These are phyloP conservation scores for Eucalyptus tenuipes DNA, from an alignment of 345 rosid genomes.

Conservation along the genomic window DNA sequence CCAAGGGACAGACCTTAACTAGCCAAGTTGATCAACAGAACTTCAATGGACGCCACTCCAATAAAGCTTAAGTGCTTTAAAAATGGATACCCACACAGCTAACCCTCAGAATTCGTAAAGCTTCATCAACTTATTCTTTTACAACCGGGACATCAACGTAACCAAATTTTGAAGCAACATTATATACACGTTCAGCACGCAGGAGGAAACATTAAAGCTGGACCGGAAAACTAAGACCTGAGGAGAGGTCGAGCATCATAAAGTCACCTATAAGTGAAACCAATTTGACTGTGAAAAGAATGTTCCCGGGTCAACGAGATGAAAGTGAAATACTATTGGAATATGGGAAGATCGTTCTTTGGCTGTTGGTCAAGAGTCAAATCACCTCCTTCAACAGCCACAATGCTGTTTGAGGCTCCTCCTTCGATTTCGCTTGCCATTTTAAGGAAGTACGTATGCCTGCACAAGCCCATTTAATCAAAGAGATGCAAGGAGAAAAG, in stretches of 20 bases:
- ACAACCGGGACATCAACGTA: not conserved
- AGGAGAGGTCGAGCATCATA: not conserved
- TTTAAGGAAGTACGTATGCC: constrained; percentile 89
- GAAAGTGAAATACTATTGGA: constrained; percentile 2
- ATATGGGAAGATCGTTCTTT: constrained; percentile 72
- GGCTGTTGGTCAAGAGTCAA: constrained; percentile 15
- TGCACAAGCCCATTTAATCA: constrained; percentile 6
- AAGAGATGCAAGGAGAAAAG: not conserved
- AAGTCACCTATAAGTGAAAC: not conserved
- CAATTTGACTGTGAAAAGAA: not conserved
- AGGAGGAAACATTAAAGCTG: not conserved
- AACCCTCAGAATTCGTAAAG: not conserved
- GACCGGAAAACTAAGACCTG: not conserved
- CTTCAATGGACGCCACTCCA: not conserved
- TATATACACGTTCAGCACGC: not conserved
- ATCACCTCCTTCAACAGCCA: constrained; percentile 32
- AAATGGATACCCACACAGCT: not conserved
- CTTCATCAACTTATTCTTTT: not conserved
- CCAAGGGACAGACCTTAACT: not conserved
- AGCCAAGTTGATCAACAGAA: not conserved
- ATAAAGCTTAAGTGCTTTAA: not conserved
- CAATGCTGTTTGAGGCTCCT: constrained; percentile 35
- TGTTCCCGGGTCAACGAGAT: not conserved
- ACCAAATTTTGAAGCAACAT: not conserved
- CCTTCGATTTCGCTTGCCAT: constrained; percentile 47